A percentile compares a stretch with the other conserved stretches of the same genome.
phyloP scores from a whole-genome alignment of 495 filamentous ascomycete species.

The Haplographium delicatum region DNA sequence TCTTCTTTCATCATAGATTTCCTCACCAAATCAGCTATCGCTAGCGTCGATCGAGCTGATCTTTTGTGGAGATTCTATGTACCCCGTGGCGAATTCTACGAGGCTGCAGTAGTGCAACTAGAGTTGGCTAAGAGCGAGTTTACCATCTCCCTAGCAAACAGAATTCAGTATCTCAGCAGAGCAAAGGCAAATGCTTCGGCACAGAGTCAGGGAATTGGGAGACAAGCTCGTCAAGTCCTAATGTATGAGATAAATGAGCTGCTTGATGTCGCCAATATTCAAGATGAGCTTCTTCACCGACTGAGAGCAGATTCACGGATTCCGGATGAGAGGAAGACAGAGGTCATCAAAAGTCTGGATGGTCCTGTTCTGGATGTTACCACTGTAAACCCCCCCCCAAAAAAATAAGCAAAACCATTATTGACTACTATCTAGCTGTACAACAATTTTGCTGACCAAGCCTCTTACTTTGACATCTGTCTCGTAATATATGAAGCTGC shows the following conservation, averaged over 20 bases:
- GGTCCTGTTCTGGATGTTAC: conserved; percentile 67
- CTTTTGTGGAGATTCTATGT: conserved; percentile 90
- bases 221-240: conserved; percentile 71
- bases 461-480: conserved; percentile 85
- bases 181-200: conserved; percentile 85
- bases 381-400: no score
- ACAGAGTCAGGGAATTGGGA: conserved; percentile 60
- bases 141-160: conserved; percentile 61
- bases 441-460: conserved; percentile 84
- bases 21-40: conserved; percentile 63
- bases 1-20: conserved; percentile 85
- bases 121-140: conserved; percentile 79
- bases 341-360: conserved; percentile 62
- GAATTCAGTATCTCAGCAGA: conserved; percentile 83
- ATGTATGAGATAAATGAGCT: conserved; percentile 78
- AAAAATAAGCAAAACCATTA: no score
- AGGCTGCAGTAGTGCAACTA: conserved; percentile 80
- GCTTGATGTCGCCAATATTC: conserved; percentile 89
- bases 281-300: conserved; percentile 83
- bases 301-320: conserved; percentile 70
- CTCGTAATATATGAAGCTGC: conserved; percentile 84
- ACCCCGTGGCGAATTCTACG: conserved; percentile 69
- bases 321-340: conserved; percentile 46
- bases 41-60: conserved; percentile 71
- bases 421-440: conserved; percentile 58